A percentile compares a stretch with the other conserved stretches of the same genome.
phyloP scores from a whole-genome alignment of 305 asterid species.

The Plantago lanceolata region DNA sequence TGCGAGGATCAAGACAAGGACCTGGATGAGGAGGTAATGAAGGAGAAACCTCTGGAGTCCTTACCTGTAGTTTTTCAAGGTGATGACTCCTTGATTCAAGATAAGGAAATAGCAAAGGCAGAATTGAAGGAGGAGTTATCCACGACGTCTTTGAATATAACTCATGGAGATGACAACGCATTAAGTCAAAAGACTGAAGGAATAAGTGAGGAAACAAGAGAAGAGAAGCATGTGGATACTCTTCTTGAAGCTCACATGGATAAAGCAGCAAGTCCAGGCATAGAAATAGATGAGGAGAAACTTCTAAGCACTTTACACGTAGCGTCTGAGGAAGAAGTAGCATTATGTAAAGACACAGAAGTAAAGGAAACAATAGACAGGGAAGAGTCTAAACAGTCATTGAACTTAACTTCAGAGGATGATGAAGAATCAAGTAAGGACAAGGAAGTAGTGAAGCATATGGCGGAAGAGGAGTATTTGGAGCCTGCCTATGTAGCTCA shows the following conservation, averaged over 20 bases:
- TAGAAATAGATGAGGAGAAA: neutral
- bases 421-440: conserved; percentile 2
- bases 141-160: conserved; percentile 21
- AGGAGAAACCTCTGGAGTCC: neutral
- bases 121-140: conserved; percentile 17
- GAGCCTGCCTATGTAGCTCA: neutral
- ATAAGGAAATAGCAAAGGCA: conserved; percentile 13
- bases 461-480: neutral
- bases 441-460: conserved; percentile 3
- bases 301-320: neutral
- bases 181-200: conserved; percentile 10
- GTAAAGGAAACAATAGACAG: neutral
- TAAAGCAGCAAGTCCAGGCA: conserved; percentile 1
- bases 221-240: neutral
- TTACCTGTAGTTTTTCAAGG: neutral
- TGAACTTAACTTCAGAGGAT: neutral
- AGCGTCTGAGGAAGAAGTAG: neutral
- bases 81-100: neutral
- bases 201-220: neutral
- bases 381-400: neutral
- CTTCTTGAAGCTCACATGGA: neutral
- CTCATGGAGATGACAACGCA: conserved; percentile 23
- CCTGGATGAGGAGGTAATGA: neutral
- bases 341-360: conserved; percentile 2
- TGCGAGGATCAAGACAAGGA: conserved; percentile 6